Conservation (phyloP, 2,329 filamentous ascomycete species). For the Dendrostoma leiphaemia region DNA sequence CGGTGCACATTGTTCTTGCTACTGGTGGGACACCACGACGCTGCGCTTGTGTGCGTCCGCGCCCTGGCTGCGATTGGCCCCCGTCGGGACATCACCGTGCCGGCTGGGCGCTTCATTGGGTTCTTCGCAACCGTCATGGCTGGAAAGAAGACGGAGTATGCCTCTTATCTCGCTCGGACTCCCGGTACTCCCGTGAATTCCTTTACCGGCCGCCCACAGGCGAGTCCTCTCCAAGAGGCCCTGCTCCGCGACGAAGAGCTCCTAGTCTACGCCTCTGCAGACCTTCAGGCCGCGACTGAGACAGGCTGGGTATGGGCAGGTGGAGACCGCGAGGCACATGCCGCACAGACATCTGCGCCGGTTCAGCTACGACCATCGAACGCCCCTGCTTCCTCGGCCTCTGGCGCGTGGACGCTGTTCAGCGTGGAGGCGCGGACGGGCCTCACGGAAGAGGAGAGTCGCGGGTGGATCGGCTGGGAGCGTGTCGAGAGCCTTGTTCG, state of each 20-base stretch:
- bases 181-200: slow-evolving; percentile 27
- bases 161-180: slow-evolving; percentile 34
- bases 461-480: slow-evolving; percentile 80
- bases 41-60: slow-evolving; percentile 71
- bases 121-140: slow-evolving; percentile 75
- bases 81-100: slow-evolving; percentile 68
- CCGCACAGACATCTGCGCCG: slow-evolving; percentile 29
- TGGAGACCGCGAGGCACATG: slow-evolving; percentile 48
- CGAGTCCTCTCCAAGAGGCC: slow-evolving; percentile 32
- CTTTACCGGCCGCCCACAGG: slow-evolving; percentile 23
- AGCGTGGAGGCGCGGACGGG: slow-evolving; percentile 49
- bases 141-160: slow-evolving; percentile 49
- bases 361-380: slow-evolving; percentile 9
- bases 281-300: slow-evolving; percentile 77
- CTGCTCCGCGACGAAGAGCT: slow-evolving; percentile 76
- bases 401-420: slow-evolving; percentile 35
- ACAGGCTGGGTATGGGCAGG: slow-evolving; percentile 81
- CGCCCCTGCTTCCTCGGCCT: slow-evolving; percentile 23
- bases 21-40: slow-evolving; percentile 69
- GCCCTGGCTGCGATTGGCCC: slow-evolving; percentile 69
- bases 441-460: slow-evolving; percentile 54
- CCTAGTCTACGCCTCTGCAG: slow-evolving; percentile 79
- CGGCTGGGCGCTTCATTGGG: slow-evolving; percentile 76
- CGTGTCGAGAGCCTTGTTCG: slow-evolving; percentile 64
- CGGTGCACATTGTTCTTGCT: slow-evolving; percentile 80